Conservation (phyloP, 306 rosid species). For the Gynostemma pentaphyllum region DNA sequence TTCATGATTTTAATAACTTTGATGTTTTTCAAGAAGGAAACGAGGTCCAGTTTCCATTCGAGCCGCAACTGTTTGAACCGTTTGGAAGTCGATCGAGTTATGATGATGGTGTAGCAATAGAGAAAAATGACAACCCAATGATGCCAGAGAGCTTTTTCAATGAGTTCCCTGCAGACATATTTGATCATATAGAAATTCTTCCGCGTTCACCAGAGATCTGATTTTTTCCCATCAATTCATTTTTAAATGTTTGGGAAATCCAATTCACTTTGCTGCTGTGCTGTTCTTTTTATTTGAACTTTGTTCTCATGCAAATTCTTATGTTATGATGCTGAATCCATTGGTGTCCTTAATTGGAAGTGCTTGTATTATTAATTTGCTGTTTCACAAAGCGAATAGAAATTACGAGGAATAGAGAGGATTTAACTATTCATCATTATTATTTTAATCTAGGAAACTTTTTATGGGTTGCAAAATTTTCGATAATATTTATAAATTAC, state of each 20-base stretch:
- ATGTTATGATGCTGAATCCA: too few species aligned
- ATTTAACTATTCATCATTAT: too few species aligned
- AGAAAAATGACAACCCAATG: slow-evolving; percentile 14
- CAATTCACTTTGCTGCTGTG: too few species aligned
- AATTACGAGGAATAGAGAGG: too few species aligned
- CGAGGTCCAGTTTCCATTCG: slow-evolving; percentile 20
- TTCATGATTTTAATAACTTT: slow-evolving; percentile 26
- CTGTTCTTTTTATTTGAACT: too few species aligned
- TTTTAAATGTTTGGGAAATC: neutral
- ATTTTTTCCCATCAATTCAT: neutral
- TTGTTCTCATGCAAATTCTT: too few species aligned
- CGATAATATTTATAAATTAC: too few species aligned
- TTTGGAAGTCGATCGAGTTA: slow-evolving; percentile 26
- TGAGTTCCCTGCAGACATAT: slow-evolving; percentile 66
- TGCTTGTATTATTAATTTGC: too few species aligned
- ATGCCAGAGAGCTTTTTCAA: slow-evolving; percentile 43
- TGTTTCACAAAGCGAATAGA: too few species aligned
- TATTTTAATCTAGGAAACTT: too few species aligned
- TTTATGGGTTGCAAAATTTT: too few species aligned
- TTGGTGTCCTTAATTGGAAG: too few species aligned
- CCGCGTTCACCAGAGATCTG: slow-evolving; percentile 7
- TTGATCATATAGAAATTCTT: slow-evolving; percentile 42
- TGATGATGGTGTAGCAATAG: slow-evolving; percentile 14
- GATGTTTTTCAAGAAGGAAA: slow-evolving; percentile 29
- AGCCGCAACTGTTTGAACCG: slow-evolving; percentile 30